These are phyloP conservation scores for Aspergillus hortae DNA, from an alignment of 2,329 filamentous ascomycete species.

Conservation along the genomic window DNA sequence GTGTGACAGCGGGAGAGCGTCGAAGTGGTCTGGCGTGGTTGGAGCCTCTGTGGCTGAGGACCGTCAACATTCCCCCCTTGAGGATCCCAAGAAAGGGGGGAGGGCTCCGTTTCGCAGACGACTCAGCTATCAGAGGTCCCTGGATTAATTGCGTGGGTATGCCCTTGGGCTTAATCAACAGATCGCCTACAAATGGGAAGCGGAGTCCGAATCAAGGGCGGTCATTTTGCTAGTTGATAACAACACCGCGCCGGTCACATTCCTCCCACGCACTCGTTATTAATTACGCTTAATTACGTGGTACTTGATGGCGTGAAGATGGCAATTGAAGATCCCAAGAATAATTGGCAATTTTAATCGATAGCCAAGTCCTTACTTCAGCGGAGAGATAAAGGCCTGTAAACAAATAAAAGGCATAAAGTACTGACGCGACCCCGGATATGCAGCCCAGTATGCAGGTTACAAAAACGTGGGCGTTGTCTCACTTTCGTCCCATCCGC, in stretches of 20 bases:
- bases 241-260: background rate
- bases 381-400: too few species aligned
- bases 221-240: background rate
- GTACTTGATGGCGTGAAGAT: too few species aligned
- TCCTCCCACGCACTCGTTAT: background rate
- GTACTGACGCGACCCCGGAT: background rate
- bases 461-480: background rate
- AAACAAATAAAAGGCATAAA: background rate
- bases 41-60: background rate
- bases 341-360: too few species aligned
- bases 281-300: too few species aligned
- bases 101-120: background rate
- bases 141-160: too few species aligned
- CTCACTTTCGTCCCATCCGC: background rate
- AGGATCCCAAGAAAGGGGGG: background rate
- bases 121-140: background rate
- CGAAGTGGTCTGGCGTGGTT: background rate
- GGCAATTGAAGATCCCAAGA: too few species aligned
- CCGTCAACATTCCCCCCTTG: background rate
- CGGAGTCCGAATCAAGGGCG: constrained; percentile 11
- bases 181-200: background rate
- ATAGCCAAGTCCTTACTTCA: too few species aligned
- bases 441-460: background rate
- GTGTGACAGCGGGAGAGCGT: background rate
- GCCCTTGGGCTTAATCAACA: background rate